These are phyloP conservation scores for Brassica hybrid DNA, from an alignment of 441 rosid species.

Conservation along the genomic window DNA sequence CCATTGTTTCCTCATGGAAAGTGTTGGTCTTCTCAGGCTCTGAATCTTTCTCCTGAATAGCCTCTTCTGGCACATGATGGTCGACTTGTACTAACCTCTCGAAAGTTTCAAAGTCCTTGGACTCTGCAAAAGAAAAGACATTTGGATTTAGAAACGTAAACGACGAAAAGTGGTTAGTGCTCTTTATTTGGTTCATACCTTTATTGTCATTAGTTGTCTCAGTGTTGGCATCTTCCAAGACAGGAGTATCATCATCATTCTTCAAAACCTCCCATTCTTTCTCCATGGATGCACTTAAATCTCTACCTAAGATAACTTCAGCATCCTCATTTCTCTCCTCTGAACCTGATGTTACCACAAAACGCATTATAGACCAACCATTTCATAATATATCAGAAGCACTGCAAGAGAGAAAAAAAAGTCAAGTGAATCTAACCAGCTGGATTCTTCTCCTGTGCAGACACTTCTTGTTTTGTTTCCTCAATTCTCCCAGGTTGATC, in stretches of 20 bases:
- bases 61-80: not conserved
- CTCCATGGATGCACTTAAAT: constrained; percentile 38
- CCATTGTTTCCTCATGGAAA: not conserved
- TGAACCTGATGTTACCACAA: constrained; percentile 33
- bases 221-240: constrained; percentile 9
- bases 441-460: no score
- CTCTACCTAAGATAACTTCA: constrained; percentile 26
- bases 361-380: not conserved
- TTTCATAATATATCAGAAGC: not conserved
- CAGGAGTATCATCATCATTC: constrained; percentile 19
- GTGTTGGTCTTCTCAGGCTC: constrained; percentile 17
- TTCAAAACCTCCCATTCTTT: constrained; percentile 29
- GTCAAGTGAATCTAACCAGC: no score
- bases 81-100: not conserved
- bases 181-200: constrained; percentile 19
- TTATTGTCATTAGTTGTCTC: constrained; percentile 4
- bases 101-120: constrained; percentile 3
- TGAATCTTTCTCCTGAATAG: not conserved
- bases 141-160: not conserved
- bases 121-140: constrained; percentile 14
- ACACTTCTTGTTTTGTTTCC: constrained; percentile 9
- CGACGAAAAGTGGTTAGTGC: not conserved
- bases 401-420: not conserved
- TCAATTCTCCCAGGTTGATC: constrained; percentile 17
- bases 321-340: constrained; percentile 27